Evolutionary conservation across 1,139 yeast genomes (phyloP), one percentile per base, ranked within the genome.

Genomic region (Suhomyces chickasaworum): DNA sequence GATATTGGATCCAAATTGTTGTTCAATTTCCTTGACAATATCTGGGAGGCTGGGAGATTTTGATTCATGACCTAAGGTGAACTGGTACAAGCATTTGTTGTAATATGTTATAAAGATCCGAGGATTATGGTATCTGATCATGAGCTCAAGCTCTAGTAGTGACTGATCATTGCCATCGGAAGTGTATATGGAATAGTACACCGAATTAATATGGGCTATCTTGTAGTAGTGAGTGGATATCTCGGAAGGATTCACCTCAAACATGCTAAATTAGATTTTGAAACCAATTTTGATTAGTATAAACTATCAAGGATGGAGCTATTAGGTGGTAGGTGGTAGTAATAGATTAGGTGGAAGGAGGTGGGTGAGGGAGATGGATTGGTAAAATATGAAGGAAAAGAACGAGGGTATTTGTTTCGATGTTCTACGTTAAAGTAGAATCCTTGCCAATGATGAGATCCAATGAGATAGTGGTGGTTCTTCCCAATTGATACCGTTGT

Each of bases 1-100:
- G 37, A 31, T 30, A 29, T 33, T 47, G 45, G 69, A 3, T 63
- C 39, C 41, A 3, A 32, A 20, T 5, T 25, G 8, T 12, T 29
- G n/a, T n/a, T 33, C 38, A 7, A 42, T 33, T 22, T 30, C n/a
- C 23, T 21, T 20, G 25, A 38, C 46, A 9, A 43, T 15, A n/a
- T 38, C 46, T 3, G 32, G 39, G 9, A 43, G 39, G 16, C 18
- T 20, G 10, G 21, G 10, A 6, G 33, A 6, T 2, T 31, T 29
- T 4, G 23, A 9, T 15, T 31, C 32, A 45, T 77, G 68, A 51
- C 77, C 71, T 50, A 86, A 78, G 25, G 59, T 59, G 52, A 73
- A 75, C 42, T 81, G 72, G 78, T 86, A 86, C 9, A 86, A 66
- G 45, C 81, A 83, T 53, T 83, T 81, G 52, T 84, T 80, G 57